These are phyloP conservation scores for Ananas comosus DNA, from an alignment of 176 grass and related monocot genomes.

Conservation along the genomic window DNA sequence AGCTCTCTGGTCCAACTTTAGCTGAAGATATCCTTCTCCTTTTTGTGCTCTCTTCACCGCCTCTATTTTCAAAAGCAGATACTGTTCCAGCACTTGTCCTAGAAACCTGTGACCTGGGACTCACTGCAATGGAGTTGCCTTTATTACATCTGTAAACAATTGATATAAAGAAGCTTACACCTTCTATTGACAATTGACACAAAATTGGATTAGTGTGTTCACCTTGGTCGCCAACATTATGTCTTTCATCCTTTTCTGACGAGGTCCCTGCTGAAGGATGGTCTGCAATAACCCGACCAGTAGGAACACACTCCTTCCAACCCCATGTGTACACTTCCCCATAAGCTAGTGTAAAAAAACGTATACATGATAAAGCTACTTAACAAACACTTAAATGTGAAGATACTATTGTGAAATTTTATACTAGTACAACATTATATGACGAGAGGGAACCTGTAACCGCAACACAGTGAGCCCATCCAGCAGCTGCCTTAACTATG, in stretches of 20 bases:
- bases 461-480: constrained; percentile 93
- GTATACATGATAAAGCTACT: constrained; percentile 8
- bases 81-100: constrained; percentile 46
- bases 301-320: constrained; percentile 99
- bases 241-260: constrained; percentile 67
- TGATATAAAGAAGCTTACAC: constrained; percentile 30
- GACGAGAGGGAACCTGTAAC: constrained; percentile 46
- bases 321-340: constrained; percentile 97
- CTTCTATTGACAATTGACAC: constrained; percentile 20
- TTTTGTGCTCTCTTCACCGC: constrained; percentile 71
- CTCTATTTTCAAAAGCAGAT: constrained; percentile 62
- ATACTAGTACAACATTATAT: neutral
- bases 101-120: constrained; percentile 72
- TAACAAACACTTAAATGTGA: neutral
- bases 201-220: constrained; percentile 12
- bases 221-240: constrained; percentile 61
- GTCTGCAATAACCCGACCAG: constrained; percentile 52
- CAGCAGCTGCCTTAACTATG: constrained; percentile 72
- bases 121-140: constrained; percentile 64
- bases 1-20: constrained; percentile 72
- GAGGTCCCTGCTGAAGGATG: constrained; percentile 43
- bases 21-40: constrained; percentile 67
- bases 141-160: constrained; percentile 40
- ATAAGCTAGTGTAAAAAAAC: constrained; percentile 47
- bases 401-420: neutral